A percentile compares a stretch with the other conserved stretches of the same genome.
Conservation (phyloP, 177 flowering plant species). For the Vitis hybrid region DNA sequence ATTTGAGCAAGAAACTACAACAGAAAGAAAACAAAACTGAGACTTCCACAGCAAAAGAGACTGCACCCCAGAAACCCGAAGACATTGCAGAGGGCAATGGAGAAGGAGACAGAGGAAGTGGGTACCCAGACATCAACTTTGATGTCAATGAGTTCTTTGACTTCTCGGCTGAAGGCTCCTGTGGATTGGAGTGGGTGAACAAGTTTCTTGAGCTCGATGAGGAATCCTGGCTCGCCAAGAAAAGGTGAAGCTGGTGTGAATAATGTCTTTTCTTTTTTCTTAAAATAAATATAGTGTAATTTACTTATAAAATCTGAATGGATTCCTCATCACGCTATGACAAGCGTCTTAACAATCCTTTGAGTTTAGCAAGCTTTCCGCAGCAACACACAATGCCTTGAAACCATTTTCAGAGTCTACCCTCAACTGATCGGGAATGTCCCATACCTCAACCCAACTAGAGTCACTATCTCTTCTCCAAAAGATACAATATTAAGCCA, state of each 20-base stretch:
- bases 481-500: too few species aligned
- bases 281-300: background rate
- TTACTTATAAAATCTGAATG: background rate
- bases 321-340: background rate
- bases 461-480: too few species aligned
- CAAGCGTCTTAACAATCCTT: background rate
- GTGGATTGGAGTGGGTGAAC: conserved; percentile 41
- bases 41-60: conserved; percentile 12
- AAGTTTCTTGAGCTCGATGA: conserved; percentile 39
- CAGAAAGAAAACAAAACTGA: conserved; percentile 17
- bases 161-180: conserved; percentile 35
- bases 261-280: background rate
- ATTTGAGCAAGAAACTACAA: conserved; percentile 56
- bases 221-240: conserved; percentile 9
- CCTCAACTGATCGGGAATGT: too few species aligned
- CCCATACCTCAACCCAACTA: too few species aligned
- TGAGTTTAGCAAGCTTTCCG: background rate
- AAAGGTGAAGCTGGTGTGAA: conserved; percentile 1
- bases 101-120: conserved; percentile 14
- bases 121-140: conserved; percentile 16
- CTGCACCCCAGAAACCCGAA: conserved; percentile 1
- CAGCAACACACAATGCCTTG: background rate
- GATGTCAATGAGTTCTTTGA: conserved; percentile 42
- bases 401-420: background rate
- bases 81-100: background rate